A percentile compares a stretch with the other conserved stretches of the same genome.
Evolutionary conservation across 1,284 basidiomycete genomes (phyloP).

Genomic region (Cryptococcus jaspeensis): DNA sequence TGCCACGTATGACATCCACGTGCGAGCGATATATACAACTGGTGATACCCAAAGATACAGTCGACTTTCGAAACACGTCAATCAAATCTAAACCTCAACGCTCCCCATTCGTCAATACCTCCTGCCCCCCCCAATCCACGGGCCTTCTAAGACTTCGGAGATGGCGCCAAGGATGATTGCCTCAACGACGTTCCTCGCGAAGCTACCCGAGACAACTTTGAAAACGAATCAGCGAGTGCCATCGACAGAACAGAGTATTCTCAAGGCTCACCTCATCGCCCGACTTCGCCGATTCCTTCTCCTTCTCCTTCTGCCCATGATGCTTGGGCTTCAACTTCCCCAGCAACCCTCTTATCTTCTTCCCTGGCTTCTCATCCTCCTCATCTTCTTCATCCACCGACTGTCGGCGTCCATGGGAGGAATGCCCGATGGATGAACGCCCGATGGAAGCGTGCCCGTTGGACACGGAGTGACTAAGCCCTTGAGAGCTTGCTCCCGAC

Average conservation of each 20-base stretch:
- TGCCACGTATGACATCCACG: no score
- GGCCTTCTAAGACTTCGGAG: neutral
- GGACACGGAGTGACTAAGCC: neutral
- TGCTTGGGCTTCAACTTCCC: conserved; percentile 23
- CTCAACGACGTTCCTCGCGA: neutral
- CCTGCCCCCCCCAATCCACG: neutral
- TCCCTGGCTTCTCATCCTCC: conserved; percentile 14
- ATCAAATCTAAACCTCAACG: no score
- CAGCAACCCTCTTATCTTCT: conserved; percentile 29
- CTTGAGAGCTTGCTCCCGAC: neutral
- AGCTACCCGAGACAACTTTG: neutral
- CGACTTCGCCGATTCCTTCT: conserved; percentile 5
- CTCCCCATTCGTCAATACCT: no score
- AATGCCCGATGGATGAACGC: no score
- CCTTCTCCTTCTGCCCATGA: conserved; percentile 2
- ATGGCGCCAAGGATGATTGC: neutral
- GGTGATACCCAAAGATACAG: no score
- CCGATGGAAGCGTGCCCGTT: no score
- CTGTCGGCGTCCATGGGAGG: no score
- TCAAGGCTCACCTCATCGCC: conserved; percentile 24
- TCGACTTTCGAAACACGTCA: no score
- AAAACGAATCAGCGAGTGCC: neutral
- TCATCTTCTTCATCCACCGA: conserved; percentile 13
- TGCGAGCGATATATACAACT: no score
- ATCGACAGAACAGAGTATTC: neutral